Percentiles rank a stretch among this genome's conserved stretches.
Evolutionary conservation across 257 asterid species (phyloP).

Genomic region (Solanum okadae): DNA sequence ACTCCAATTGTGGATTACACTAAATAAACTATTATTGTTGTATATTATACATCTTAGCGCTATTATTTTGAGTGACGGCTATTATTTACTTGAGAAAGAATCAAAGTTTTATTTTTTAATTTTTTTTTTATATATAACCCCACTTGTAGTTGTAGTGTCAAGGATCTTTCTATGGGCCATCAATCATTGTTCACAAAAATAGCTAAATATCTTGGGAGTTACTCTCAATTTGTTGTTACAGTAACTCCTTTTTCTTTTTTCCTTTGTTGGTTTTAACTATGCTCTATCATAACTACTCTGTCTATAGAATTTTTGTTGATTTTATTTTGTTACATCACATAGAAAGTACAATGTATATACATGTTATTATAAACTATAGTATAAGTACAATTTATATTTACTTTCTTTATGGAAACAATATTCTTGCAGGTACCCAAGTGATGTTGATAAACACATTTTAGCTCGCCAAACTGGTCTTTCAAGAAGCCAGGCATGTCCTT

Average conservation of each 20-base stretch:
- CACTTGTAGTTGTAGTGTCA: no score
- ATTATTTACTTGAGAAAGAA: no score
- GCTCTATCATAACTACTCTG: neutral
- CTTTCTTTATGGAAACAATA: neutral
- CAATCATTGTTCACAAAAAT: conserved; percentile 23
- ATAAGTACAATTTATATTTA: neutral
- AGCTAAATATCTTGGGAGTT: conserved; percentile 20
- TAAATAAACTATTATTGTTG: no score
- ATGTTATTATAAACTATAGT: neutral
- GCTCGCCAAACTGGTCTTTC: conserved; percentile 98
- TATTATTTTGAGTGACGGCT: no score
- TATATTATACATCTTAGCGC: no score
- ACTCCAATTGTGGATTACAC: no score
- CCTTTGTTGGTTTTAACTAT: neutral
- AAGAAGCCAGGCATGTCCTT: conserved; percentile 84
- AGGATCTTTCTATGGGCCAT: conserved; percentile 7
- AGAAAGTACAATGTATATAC: neutral
- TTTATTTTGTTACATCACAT: neutral
- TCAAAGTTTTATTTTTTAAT: no score
- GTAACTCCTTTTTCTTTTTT: neutral
- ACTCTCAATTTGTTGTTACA: conserved; percentile 6
- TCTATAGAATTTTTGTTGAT: neutral
- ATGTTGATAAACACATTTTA: conserved; percentile 88
- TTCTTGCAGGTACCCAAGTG: conserved; percentile 89
- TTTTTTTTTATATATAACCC: no score